Percentiles rank a stretch among this genome's conserved stretches.
phyloP scores from a whole-genome alignment of 73 alveolate genomes.

The Paramecium caudatum region DNA sequence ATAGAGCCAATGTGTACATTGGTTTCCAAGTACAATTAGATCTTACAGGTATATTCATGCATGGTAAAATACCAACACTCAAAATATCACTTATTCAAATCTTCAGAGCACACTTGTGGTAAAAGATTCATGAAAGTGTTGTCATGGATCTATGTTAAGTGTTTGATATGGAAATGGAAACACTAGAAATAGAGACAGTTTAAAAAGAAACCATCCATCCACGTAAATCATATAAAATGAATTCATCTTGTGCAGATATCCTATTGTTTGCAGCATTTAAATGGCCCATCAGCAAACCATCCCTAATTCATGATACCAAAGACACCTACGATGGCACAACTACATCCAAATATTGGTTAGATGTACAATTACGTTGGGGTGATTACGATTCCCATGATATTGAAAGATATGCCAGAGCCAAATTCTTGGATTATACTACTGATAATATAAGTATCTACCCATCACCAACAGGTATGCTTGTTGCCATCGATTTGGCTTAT shows the following conservation, averaged over 20 bases:
- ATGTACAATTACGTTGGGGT: conserved; percentile 99
- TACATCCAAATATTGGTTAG: conserved; percentile 99
- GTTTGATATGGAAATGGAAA: conserved; percentile 98
- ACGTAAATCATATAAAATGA: conserved; percentile 99
- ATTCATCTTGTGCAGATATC: conserved; percentile 99
- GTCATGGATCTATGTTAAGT: conserved; percentile 99
- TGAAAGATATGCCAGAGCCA: conserved; percentile 99
- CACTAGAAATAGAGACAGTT: conserved; percentile 99
- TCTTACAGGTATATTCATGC: conserved; percentile 99
- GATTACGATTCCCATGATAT: conserved; percentile 99
- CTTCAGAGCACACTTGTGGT: conserved; percentile 99
- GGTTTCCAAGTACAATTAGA: conserved; percentile 99
- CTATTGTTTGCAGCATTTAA: conserved; percentile 98
- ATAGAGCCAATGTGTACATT: conserved; percentile 99
- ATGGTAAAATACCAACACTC: conserved; percentile 99
- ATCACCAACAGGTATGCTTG: conserved; percentile 98
- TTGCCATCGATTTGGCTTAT: conserved; percentile 99
- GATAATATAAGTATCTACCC: conserved; percentile 99
- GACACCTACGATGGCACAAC: conserved; percentile 98
- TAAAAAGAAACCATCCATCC: conserved; percentile 99
- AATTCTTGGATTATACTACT: conserved; percentile 99
- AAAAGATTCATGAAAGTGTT: conserved; percentile 99
- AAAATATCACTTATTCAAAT: conserved; percentile 99
- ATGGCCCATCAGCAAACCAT: conserved; percentile 99
- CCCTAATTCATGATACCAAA: conserved; percentile 97